These are phyloP conservation scores for Peziza echinospora DNA, from an alignment of 495 filamentous ascomycete species.

Conservation along the genomic window DNA sequence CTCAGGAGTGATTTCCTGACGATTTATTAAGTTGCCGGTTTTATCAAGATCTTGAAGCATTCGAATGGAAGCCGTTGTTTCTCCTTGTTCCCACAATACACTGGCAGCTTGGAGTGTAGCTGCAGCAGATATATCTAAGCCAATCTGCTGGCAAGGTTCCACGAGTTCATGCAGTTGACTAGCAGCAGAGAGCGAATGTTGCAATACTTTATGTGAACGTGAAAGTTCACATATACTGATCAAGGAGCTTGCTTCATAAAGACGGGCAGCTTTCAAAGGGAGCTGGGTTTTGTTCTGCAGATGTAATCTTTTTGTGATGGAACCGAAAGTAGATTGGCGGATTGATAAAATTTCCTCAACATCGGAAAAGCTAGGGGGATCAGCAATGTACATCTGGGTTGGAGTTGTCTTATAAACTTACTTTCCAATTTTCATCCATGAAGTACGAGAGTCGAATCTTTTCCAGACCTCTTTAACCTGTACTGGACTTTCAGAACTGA, in stretches of 20 bases:
- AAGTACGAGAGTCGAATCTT: conserved; percentile 39
- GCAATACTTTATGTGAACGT: conserved; percentile 53
- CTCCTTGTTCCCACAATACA: conserved; percentile 86
- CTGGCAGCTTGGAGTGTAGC: conserved; percentile 61
- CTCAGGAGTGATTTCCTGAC: conserved; percentile 51
- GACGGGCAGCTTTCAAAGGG: conserved; percentile 36
- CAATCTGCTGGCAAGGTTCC: conserved; percentile 38
- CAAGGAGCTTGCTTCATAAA: conserved; percentile 50
- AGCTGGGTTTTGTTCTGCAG: conserved; percentile 38
- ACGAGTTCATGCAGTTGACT: conserved; percentile 59
- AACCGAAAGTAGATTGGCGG: conserved; percentile 60
- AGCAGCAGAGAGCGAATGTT: conserved; percentile 65
- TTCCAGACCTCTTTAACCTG: conserved; percentile 40
- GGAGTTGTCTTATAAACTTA: conserved; percentile 21
- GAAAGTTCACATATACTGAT: conserved; percentile 52
- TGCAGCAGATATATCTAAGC: conserved; percentile 52
- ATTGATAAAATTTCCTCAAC: conserved; percentile 61
- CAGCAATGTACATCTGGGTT: conserved; percentile 6
- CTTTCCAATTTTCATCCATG: conserved; percentile 62
- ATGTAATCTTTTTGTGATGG: conserved; percentile 42
- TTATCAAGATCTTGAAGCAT: conserved; percentile 55
- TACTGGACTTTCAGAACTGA: conserved; percentile 34
- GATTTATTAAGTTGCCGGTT: conserved; percentile 36
- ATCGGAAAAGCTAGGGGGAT: conserved; percentile 44
- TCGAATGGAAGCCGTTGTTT: conserved; percentile 71